Evolutionary conservation across 345 rosid genomes (phyloP).

Genomic region (Camelina laxa): DNA sequence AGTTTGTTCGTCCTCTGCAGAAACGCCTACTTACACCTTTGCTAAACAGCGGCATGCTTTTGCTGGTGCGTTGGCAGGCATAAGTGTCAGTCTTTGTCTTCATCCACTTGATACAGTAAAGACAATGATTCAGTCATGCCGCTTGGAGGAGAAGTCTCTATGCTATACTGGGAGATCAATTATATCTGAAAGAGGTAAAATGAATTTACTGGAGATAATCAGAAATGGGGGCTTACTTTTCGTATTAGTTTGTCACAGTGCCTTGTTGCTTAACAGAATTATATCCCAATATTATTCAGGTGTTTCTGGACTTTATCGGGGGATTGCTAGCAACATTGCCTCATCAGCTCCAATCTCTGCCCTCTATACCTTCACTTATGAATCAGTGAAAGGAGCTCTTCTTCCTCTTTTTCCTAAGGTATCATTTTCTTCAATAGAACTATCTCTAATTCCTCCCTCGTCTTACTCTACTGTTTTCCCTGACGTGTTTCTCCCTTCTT

Average conservation of each 20-base stretch:
- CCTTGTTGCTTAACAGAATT: conserved; percentile 12
- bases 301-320: conserved; percentile 80
- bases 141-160: conserved; percentile 73
- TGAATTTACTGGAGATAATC: background rate
- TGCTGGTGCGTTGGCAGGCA: conserved; percentile 89
- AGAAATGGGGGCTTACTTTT: background rate
- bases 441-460: background rate
- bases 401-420: conserved; percentile 87
- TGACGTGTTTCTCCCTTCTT: conserved; percentile 4
- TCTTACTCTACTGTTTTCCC: conserved; percentile 8
- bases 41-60: conserved; percentile 89
- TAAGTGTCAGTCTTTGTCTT: conserved; percentile 84
- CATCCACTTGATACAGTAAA: conserved; percentile 93
- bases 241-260: conserved; percentile 10
- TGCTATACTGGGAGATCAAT: conserved; percentile 69
- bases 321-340: conserved; percentile 81
- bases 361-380: conserved; percentile 83
- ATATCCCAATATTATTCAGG: conserved; percentile 51
- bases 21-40: conserved; percentile 47
- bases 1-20: conserved; percentile 36
- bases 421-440: conserved; percentile 25
- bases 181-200: conserved; percentile 83
- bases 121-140: conserved; percentile 79
- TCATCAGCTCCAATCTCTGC: conserved; percentile 97
- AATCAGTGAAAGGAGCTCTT: conserved; percentile 78